Base-by-base conservation (phyloP, 345 rosid species). In the Eucalyptus regnans region DNA sequence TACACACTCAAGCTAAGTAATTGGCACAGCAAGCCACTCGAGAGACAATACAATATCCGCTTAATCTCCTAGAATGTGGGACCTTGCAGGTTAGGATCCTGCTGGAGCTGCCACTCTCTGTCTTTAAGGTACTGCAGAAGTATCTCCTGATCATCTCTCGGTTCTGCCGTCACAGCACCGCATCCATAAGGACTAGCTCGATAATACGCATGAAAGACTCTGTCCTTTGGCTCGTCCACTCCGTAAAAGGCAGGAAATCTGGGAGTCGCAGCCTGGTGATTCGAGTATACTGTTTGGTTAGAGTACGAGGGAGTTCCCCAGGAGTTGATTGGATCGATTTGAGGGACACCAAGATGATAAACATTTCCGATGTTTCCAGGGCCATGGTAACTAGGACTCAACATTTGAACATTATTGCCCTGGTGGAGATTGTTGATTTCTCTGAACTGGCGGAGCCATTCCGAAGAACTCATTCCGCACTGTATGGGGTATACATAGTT, bases 361-460 rank as follows among this genome's bases (percentile, higher is more conserved):
- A 92, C 87, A 89, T 91, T 91, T 62, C 89, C 88, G 37, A 91
- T 56, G 91, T 88, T 91, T 86, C 93, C 91, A 64, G 93, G 91
- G 64, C 92, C 87, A 60, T 91, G 92, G 31, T 91, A 89, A 85
- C 87, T 76, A 76, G 92, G 83, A 86, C 91, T 50, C 93, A 89
- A 58, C n/a, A 88, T 44, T 58, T 90, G 92, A 90, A 50, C n/a
- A 29, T 62, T 79, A 60, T 68, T 81, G 44, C 87, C 88, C 29
- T 90, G 91, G 79, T 93, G 94, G 90, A 91, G 94, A 91, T 92
- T 95, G 49, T 91, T 93, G 85, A 91, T 95, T 90, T 95, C 97
- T 92, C 99, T 95, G 90, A 96, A 98, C 51, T 96, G 95, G 17
- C 97, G 96, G 88, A 98, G 98, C 99, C 99, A 98, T 92, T 96